Conservation (phyloP, 1,139 yeast species). For the Geotrichum macrosporum region DNA sequence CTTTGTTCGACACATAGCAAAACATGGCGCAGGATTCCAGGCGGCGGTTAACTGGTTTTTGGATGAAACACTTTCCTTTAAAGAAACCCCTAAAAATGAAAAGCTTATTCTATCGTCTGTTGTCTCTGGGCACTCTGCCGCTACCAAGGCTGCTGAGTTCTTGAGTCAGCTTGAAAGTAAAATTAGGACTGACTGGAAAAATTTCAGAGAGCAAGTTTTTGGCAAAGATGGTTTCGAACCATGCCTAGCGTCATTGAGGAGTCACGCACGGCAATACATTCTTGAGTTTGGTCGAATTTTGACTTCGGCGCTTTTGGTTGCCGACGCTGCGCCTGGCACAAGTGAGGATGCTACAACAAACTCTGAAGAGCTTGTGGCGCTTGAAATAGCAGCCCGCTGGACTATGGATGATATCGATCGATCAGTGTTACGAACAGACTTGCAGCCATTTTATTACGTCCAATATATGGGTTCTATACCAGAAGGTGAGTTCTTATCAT, state of each 20-base stretch:
- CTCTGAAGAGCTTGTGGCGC: too few relatives aligned
- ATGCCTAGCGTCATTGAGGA: conserved; percentile 18
- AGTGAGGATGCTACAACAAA: background rate
- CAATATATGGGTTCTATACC: conserved; percentile 3
- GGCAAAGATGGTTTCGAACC: too few relatives aligned
- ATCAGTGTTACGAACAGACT: background rate
- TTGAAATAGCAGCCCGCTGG: conserved; percentile 26
- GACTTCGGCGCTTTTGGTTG: conserved; percentile 24
- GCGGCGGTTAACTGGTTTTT: conserved; percentile 23
- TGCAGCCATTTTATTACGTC: background rate
- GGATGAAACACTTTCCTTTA: conserved; percentile 17
- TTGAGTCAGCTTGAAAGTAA: conserved; percentile 9
- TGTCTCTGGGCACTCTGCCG: too few relatives aligned
- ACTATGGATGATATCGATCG: conserved; percentile 12
- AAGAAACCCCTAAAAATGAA: too few relatives aligned
- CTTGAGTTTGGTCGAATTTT: conserved; percentile 29
- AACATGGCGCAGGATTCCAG: conserved; percentile 21
- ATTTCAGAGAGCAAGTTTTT: conserved; percentile 15
- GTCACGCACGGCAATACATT: conserved; percentile 26
- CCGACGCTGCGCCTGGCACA: conserved; percentile 21
- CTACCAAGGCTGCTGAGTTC: too few relatives aligned
- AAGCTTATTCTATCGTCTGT: too few relatives aligned
- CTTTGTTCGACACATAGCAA: conserved; percentile 27
- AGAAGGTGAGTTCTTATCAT: conserved; percentile 5
- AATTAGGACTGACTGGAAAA: conserved; percentile 4